phyloP scores from a whole-genome alignment of 2,329 filamentous ascomycete genomes.

The Cladosporium sp. region DNA sequence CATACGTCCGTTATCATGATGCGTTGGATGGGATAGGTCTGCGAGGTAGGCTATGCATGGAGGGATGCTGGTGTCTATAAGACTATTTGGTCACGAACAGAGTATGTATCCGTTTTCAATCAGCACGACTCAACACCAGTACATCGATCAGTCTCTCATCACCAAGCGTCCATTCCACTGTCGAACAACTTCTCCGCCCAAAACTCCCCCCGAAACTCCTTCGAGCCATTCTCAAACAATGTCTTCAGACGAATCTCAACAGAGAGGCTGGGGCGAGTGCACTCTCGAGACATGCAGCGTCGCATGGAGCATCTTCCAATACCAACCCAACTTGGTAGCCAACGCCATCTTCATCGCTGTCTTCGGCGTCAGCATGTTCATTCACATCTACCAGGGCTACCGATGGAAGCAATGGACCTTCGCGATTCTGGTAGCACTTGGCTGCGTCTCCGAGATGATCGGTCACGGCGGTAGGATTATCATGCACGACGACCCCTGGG shows the following conservation, averaged over 20 bases:
- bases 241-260: constrained; percentile 1
- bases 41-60: neutral
- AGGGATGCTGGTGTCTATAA: neutral
- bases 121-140: neutral
- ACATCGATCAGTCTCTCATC: neutral
- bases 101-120: neutral
- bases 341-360: constrained; percentile 49
- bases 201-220: no score
- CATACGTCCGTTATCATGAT: neutral
- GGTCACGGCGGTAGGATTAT: constrained; percentile 58
- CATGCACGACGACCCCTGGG: constrained; percentile 49
- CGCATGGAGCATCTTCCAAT: constrained; percentile 36
- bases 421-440: constrained; percentile 50
- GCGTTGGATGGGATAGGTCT: neutral
- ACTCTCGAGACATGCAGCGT: constrained; percentile 15
- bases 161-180: neutral
- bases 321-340: constrained; percentile 48
- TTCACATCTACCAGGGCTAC: constrained; percentile 38
- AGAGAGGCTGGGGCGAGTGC: constrained; percentile 13
- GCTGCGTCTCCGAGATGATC: constrained; percentile 53
- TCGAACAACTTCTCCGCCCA: neutral
- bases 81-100: neutral
- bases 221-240: neutral
- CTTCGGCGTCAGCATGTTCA: constrained; percentile 43
- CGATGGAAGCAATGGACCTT: constrained; percentile 39